Evolutionary conservation across 2,329 filamentous ascomycete genomes (phyloP), one percentile per base, ranked within the genome.

Genomic region (Calonectria honghensis): DNA sequence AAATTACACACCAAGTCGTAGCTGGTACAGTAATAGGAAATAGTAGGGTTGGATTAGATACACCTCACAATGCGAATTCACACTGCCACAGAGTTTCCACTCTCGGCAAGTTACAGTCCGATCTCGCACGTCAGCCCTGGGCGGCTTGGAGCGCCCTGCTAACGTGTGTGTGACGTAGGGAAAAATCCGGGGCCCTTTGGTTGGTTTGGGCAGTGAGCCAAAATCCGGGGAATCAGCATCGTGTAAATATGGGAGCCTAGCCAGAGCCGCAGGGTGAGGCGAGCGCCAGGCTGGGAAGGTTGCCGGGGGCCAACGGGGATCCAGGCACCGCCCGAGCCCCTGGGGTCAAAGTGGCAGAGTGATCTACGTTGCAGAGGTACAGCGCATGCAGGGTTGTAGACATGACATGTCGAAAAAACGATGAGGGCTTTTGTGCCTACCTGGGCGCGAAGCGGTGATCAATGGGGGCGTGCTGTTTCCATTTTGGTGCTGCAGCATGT

Each of bases 221-320:
- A 31, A 54, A 37, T 76, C 70, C 65, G 72, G 61, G 76, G 74
- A 75, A 77, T 76, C 68, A 75, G 74, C 57, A 70, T 75, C 39
- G 76, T 20, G 64, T 68, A 71, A 63, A 77, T 76, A 64, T 73
- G 68, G 76, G 32, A 77, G 76, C 75, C 76, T 77, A 73, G 70
- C 73, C 64, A 61, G 48, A 51, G 59, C 32, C 50, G 63, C 63
- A 67, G 48, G 63, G 72, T 51, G 63, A 50, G 48, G 54, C 32
- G 48, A 64, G 57, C 65, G 27, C 39, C 51, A 51, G 75, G 63
- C 52, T 24, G 51, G 35, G 29, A 41, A 29, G 20, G 57, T 63
- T 14, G 24, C 57, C 29, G 41, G 64, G 64, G 39, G n/a, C 54
- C 37, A 29, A 45, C 24, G 24, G 57, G 57, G 57, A 63, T 63